phyloP scores from a whole-genome alignment of 371 early-diverging fungal species.

The Mortierella sp. region DNA sequence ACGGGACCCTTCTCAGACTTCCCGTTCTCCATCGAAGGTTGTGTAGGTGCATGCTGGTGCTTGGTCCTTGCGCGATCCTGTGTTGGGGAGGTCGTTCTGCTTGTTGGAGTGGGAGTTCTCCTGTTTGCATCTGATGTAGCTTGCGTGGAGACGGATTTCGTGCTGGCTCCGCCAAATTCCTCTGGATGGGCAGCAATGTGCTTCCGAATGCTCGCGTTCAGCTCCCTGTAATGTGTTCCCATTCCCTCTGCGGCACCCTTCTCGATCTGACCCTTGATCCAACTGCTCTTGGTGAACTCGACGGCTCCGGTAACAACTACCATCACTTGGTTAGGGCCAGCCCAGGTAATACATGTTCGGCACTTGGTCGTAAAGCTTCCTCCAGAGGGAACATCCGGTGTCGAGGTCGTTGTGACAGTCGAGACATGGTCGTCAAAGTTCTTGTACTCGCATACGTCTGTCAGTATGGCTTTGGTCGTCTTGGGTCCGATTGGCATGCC shows the following conservation, averaged over 20 bases:
- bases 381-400: constrained; percentile 92
- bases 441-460: constrained; percentile 68
- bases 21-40: background rate
- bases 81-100: background rate
- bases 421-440: constrained; percentile 75
- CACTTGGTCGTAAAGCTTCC: constrained; percentile 81
- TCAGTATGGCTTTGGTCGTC: constrained; percentile 75
- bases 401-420: constrained; percentile 74
- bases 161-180: constrained; percentile 16
- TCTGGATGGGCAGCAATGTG: constrained; percentile 62
- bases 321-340: constrained; percentile 70
- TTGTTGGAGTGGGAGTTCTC: background rate
- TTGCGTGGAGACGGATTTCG: background rate
- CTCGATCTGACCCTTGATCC: constrained; percentile 85
- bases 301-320: constrained; percentile 78
- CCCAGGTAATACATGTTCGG: constrained; percentile 88
- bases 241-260: constrained; percentile 80
- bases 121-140: background rate
- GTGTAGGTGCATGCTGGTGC: background rate
- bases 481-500: constrained; percentile 75
- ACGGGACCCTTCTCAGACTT: constrained; percentile 5
- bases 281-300: constrained; percentile 79
- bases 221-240: constrained; percentile 66
- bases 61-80: background rate
- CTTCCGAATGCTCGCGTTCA: constrained; percentile 70